phyloP scores from a whole-genome alignment of 2,329 filamentous ascomycete species.

The Teratosphaeria epicoccoides region DNA sequence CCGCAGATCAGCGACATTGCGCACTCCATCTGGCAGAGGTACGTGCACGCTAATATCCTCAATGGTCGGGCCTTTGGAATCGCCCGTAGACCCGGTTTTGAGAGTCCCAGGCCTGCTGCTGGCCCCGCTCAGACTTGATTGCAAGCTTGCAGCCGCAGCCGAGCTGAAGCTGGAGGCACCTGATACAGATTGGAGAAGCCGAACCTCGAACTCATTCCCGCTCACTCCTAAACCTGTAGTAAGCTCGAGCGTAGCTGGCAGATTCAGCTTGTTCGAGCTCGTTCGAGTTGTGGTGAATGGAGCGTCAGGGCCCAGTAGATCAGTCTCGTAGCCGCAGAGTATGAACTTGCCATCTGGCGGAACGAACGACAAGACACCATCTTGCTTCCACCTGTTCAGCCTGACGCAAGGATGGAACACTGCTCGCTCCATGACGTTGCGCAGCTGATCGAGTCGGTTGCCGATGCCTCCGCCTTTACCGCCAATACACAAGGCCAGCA shows the following conservation, averaged over 20 bases:
- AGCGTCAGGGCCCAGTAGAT: conserved; percentile 63
- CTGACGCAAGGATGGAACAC: conserved; percentile 95
- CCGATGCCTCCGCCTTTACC: conserved; percentile 68
- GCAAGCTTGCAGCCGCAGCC: conserved; percentile 19
- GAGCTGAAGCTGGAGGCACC: conserved; percentile 14
- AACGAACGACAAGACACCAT: conserved; percentile 87
- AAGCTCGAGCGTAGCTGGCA: conserved; percentile 74
- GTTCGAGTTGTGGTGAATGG: conserved; percentile 14
- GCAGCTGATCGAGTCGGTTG: conserved; percentile 32
- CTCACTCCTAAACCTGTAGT: conserved; percentile 64
- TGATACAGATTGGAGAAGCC: conserved; percentile 49
- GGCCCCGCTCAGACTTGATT: conserved; percentile 13
- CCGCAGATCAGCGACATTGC: conserved; percentile 73
- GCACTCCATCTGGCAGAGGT: conserved; percentile 66
- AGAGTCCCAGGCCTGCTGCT: conserved; percentile 12
- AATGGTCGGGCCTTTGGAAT: conserved; percentile 35
- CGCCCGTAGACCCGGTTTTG: conserved; percentile 12
- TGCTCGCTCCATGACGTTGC: conserved; percentile 63
- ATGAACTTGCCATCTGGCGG: conserved; percentile 92
- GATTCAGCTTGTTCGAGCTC: conserved; percentile 57
- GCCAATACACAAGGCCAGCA: conserved; percentile 67
- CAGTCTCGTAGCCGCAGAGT: conserved; percentile 86
- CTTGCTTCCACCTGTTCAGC: conserved; percentile 78
- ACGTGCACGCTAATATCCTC: conserved; percentile 71
- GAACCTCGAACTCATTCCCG: conserved; percentile 82